Evolutionary conservation across 2,329 filamentous ascomycete species (phyloP).

Genomic region (Alternaria arbusti): DNA sequence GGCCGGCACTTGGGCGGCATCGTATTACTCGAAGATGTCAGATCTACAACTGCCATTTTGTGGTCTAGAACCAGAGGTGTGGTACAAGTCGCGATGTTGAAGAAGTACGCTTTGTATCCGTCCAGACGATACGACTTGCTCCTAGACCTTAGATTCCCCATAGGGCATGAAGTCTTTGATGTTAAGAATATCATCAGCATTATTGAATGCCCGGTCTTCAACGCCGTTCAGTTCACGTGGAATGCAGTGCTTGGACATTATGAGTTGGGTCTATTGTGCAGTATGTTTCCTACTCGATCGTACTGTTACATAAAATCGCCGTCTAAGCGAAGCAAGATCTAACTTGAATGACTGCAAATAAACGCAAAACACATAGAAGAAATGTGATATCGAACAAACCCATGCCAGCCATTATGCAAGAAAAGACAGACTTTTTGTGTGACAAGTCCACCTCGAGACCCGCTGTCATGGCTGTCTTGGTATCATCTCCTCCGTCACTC

Average conservation of each 20-base stretch:
- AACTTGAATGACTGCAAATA: conserved; percentile 28
- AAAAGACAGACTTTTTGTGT: conserved; percentile 38
- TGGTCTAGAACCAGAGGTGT: neutral
- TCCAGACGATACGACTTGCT: neutral
- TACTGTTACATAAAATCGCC: conserved; percentile 39
- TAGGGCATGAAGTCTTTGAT: neutral
- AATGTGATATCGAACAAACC: conserved; percentile 21
- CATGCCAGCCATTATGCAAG: conserved; percentile 39
- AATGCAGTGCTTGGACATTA: conserved; percentile 13
- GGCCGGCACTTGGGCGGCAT: neutral
- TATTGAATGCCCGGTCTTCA: neutral
- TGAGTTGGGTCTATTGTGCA: conserved; percentile 41
- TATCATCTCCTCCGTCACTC: conserved; percentile 27
- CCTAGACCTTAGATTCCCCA: too few species aligned
- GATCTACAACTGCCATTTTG: neutral
- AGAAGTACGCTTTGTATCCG: neutral
- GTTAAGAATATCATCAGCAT: neutral
- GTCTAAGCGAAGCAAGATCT: conserved; percentile 33
- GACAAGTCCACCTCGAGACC: conserved; percentile 11
- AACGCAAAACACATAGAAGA: conserved; percentile 35
- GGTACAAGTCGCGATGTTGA: neutral
- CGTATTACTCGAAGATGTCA: neutral
- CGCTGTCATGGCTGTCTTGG: conserved; percentile 35
- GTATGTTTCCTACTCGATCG: conserved; percentile 32
- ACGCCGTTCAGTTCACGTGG: neutral